phyloP scores from a whole-genome alignment of 495 filamentous ascomycete genomes.

The Rostrohypoxylon terebratum region DNA sequence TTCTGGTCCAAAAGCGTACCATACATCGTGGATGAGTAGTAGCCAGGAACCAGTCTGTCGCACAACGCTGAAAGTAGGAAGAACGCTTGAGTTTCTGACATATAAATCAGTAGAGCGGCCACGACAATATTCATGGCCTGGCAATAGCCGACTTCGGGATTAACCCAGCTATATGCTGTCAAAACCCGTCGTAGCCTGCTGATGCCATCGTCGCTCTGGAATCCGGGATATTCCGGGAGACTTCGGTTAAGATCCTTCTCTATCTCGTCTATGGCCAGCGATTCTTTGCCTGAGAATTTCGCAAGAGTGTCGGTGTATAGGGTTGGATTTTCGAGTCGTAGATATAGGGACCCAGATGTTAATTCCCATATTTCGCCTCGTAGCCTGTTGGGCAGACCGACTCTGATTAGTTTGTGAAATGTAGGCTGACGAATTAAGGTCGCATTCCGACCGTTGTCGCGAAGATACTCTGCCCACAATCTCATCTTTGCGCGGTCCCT shows the following conservation, averaged over 20 bases:
- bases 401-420: slow-evolving; percentile 95
- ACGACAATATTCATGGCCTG: slow-evolving; percentile 99
- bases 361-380: slow-evolving; percentile 97
- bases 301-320: slow-evolving; percentile 84
- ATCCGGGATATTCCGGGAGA: slow-evolving; percentile 95
- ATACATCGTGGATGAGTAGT: slow-evolving; percentile 99
- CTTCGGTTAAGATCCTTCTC: slow-evolving; percentile 98
- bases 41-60: slow-evolving; percentile 91
- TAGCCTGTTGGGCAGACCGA: slow-evolving; percentile 92
- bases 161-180: slow-evolving; percentile 96
- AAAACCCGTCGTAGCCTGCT: slow-evolving; percentile 87
- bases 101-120: slow-evolving; percentile 95
- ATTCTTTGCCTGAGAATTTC: slow-evolving; percentile 84
- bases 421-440: slow-evolving; percentile 94
- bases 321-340: slow-evolving; percentile 85
- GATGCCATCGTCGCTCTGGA: slow-evolving; percentile 96
- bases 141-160: slow-evolving; percentile 95
- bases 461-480: slow-evolving; percentile 93
- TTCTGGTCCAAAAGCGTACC: slow-evolving; percentile 95
- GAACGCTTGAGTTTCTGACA: slow-evolving; percentile 96
- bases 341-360: slow-evolving; percentile 87
- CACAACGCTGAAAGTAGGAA: slow-evolving; percentile 92
- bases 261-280: slow-evolving; percentile 96
- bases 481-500: slow-evolving; percentile 97
- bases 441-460: slow-evolving; percentile 94